A percentile compares a stretch with the other conserved stretches of the same genome.
phyloP scores from a whole-genome alignment of 2,329 filamentous ascomycete genomes.

The Pseudogymnoascus verrucosus region DNA sequence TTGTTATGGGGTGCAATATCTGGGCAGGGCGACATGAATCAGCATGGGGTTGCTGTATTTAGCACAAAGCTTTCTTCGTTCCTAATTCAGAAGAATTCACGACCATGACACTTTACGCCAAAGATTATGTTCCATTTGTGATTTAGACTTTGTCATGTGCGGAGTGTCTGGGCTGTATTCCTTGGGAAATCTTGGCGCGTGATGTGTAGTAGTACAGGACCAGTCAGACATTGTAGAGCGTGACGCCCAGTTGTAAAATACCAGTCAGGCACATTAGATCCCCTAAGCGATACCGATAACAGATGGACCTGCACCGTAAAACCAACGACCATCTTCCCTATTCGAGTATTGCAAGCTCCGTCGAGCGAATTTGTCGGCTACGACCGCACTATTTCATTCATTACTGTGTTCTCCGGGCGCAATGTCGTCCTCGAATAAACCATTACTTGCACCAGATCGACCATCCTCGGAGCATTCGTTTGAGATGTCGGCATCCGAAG shows the following conservation, averaged over 20 bases:
- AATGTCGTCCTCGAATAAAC: slow-evolving; percentile 13
- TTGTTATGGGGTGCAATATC: slow-evolving; percentile 27
- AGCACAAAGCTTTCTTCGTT: slow-evolving; percentile 24
- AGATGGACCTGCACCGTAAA: background rate
- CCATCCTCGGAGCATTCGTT: slow-evolving; percentile 49
- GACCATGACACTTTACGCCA: background rate
- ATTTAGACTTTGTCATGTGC: background rate
- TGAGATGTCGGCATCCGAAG: slow-evolving; percentile 42
- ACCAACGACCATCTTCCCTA: background rate
- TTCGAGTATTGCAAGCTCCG: background rate
- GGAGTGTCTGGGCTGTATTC: background rate
- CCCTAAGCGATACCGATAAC: background rate
- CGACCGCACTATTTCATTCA: background rate
- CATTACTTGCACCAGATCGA: slow-evolving; percentile 32
- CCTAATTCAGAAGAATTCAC: slow-evolving; percentile 21
- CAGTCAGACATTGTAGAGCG: background rate
- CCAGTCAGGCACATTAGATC: background rate
- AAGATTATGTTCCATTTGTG: slow-evolving; percentile 1
- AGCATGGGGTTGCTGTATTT: slow-evolving; percentile 29
- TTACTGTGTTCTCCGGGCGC: background rate
- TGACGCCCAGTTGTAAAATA: background rate
- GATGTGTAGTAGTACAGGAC: background rate
- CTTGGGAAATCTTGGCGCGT: background rate
- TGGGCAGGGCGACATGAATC: slow-evolving; percentile 27
- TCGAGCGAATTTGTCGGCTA: background rate